Conservation (phyloP, 1,284 basidiomycete genomes). For the Tylopilus sp. region DNA sequence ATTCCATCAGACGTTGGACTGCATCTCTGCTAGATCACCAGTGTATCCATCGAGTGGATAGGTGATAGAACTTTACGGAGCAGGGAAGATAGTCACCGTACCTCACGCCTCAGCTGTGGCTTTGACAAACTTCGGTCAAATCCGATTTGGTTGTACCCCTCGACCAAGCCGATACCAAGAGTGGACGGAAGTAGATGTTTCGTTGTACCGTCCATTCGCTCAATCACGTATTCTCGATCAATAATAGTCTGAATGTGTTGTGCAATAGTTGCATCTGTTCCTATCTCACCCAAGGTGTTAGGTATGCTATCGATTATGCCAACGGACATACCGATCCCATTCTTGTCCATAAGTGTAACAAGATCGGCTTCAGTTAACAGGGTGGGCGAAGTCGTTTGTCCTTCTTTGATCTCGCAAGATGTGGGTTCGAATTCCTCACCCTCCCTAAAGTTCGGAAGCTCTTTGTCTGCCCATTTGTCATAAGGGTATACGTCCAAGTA, state of each 20-base stretch:
- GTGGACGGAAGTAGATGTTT: conserved; percentile 95
- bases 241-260: conserved; percentile 96
- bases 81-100: conserved; percentile 31
- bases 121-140: conserved; percentile 90
- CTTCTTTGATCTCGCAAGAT: conserved; percentile 80
- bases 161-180: conserved; percentile 92
- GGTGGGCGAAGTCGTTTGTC: conserved; percentile 78
- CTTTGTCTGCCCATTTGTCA: conserved; percentile 88
- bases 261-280: conserved; percentile 97
- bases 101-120: conserved; percentile 89
- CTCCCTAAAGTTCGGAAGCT: conserved; percentile 82
- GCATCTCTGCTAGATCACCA: neutral
- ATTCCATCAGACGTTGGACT: conserved; percentile 12
- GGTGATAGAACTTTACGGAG: neutral
- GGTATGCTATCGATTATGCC: neutral
- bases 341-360: conserved; percentile 97
- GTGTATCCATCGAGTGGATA: neutral
- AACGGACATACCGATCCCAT: conserved; percentile 83
- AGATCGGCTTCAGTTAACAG: conserved; percentile 96
- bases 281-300: conserved; percentile 40
- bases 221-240: conserved; percentile 90
- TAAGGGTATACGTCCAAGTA: conserved; percentile 95
- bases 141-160: conserved; percentile 91
- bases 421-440: conserved; percentile 85
- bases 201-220: conserved; percentile 76